A percentile compares a stretch with the other conserved stretches of the same genome.
phyloP scores from a whole-genome alignment of 371 early-diverging fungal genomes.

The Blakeslea trispora region DNA sequence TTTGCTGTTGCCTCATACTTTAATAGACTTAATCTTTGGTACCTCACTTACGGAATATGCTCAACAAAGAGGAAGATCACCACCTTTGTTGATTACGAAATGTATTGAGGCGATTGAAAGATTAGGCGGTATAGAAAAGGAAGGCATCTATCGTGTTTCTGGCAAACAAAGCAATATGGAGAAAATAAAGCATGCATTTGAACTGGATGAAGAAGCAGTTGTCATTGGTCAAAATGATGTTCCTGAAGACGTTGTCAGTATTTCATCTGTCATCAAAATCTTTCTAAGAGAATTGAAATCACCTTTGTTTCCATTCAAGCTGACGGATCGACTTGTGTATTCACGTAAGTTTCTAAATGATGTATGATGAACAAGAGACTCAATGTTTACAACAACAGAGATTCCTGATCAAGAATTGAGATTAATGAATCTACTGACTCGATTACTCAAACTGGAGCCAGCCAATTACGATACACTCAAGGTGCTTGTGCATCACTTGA shows the following conservation, averaged over 20 bases:
- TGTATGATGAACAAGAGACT: too few relatives aligned
- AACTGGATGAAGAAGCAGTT: conserved; percentile 55
- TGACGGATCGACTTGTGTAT: conserved; percentile 58
- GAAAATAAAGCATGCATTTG: conserved; percentile 58
- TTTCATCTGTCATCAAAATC: conserved; percentile 64
- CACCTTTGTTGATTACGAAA: conserved; percentile 59
- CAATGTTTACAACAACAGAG: conserved; percentile 24
- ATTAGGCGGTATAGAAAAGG: conserved; percentile 61
- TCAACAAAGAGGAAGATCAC: conserved; percentile 44
- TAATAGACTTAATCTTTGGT: conserved; percentile 63
- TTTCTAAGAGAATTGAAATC: conserved; percentile 67
- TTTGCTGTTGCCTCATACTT: background rate
- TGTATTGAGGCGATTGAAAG: conserved; percentile 66
- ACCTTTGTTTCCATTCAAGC: conserved; percentile 64
- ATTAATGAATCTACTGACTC: conserved; percentile 51
- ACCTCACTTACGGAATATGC: conserved; percentile 55
- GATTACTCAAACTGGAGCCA: conserved; percentile 52
- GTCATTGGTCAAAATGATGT: conserved; percentile 53
- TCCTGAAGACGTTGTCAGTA: conserved; percentile 58
- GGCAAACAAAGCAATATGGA: conserved; percentile 64
- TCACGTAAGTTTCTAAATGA: conserved; percentile 43
- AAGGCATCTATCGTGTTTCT: conserved; percentile 71
- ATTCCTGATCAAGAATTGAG: conserved; percentile 52
- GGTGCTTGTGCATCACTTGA: conserved; percentile 53
- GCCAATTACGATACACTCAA: conserved; percentile 62